Percentiles rank a stretch among this genome's conserved stretches.
phyloP scores from a whole-genome alignment of 2,329 filamentous ascomycete genomes.

The Sporothrix sp. region DNA sequence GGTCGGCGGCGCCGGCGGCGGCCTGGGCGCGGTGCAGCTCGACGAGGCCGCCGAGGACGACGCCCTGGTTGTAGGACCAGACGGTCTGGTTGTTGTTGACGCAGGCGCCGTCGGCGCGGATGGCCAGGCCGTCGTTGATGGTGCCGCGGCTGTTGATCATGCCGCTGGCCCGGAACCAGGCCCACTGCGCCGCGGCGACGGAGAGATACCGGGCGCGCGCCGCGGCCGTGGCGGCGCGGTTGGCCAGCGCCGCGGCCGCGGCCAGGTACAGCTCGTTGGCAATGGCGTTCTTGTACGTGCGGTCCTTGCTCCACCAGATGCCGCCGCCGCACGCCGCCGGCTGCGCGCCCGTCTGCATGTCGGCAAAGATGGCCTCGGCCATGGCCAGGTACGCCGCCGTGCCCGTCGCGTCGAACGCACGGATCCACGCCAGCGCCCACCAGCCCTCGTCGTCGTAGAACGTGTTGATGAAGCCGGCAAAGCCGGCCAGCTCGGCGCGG shows the following conservation, averaged over 20 bases:
- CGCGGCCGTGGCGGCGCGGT: slow-evolving; percentile 28
- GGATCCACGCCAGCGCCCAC: slow-evolving; percentile 52
- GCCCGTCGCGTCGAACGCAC: slow-evolving; percentile 41
- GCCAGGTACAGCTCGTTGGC: slow-evolving; percentile 48
- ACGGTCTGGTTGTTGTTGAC: slow-evolving; percentile 37
- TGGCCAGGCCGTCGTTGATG: slow-evolving; percentile 44
- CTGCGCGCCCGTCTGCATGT: slow-evolving; percentile 37
- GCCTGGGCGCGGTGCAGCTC: slow-evolving; percentile 35
- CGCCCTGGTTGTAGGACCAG: slow-evolving; percentile 49
- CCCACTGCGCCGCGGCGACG: slow-evolving; percentile 39
- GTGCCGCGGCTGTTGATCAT: slow-evolving; percentile 40
- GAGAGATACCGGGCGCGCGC: slow-evolving; percentile 32
- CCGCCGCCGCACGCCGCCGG: slow-evolving; percentile 41
- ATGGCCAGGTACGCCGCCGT: slow-evolving; percentile 38
- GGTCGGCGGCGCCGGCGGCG: slow-evolving; percentile 26
- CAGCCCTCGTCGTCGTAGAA: slow-evolving; percentile 54
- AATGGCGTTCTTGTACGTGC: slow-evolving; percentile 41
- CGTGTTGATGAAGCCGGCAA: slow-evolving; percentile 41
- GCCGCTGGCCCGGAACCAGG: slow-evolving; percentile 41
- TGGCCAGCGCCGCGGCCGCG: slow-evolving; percentile 43
- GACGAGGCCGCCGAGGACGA: slow-evolving; percentile 42
- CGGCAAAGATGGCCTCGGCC: slow-evolving; percentile 43
- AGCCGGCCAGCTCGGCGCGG: slow-evolving; percentile 28
- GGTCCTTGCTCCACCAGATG: slow-evolving; percentile 48
- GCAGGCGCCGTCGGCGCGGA: slow-evolving; percentile 33